Evolutionary conservation across 2,329 filamentous ascomycete species (phyloP), one percentile per base, ranked within the genome.

Genomic region (Exophiala sp.): DNA sequence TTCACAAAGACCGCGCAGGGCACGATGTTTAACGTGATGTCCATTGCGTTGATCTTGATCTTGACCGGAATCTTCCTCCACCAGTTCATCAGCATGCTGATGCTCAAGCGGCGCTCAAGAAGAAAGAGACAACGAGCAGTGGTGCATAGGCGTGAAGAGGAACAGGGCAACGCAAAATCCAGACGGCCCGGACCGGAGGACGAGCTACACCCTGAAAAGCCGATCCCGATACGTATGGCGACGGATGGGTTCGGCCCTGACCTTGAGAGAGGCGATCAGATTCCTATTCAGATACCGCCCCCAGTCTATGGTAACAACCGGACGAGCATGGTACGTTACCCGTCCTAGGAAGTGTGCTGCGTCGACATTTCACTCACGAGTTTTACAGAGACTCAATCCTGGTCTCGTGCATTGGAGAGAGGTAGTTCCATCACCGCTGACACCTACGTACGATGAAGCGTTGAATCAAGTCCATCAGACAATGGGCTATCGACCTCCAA

Each of bases 261-360:
- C 33, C 61, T 60, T 32, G 81, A 79, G 3, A 68, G 78, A 49
- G 55, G 61, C 46, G 78, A 81, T 54, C 72, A 79, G 0, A 72
- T 74, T 39, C 84, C 84, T 16, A 54, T 68, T 50, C 67, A 65
- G 63, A 61, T 78, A 16, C 82, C 84, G 7, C 91, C 91, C 3
- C 91, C 91, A 0, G 89, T 89, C 2, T 96, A 96, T 66, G 91
- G 91, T 0, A 74, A 90, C 1, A 95, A 89, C 88, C 79, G 89
- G 48, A 85, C 86, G 69, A 92, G 87, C 65, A 88, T 94, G 71
- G 86, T 89, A 79, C 70, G 85, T 83, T 44, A 40, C 2, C 21
- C 14, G 14, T 12, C 14, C 11, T 38, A 16, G 5, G 35, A 12
- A 4, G 35, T 7, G 4, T 38, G 10, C 9, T 43, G 20, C 12